phyloP scores from a whole-genome alignment of 495 filamentous ascomycete genomes.

The Penicillium roqueforti region DNA sequence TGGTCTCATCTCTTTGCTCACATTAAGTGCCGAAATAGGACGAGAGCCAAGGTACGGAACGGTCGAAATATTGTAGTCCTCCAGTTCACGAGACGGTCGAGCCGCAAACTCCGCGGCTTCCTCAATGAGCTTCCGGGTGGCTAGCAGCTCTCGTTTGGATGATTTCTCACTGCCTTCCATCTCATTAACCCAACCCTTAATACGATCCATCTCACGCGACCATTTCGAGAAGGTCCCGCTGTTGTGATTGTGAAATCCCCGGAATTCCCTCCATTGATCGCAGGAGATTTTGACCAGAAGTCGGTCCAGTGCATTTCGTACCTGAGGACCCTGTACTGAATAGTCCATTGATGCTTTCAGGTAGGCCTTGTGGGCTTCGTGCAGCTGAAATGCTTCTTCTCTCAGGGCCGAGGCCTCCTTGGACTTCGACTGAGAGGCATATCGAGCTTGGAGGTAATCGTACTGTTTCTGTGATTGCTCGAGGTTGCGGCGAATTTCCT shows the following conservation, averaged over 20 bases:
- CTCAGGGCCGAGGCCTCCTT: slow-evolving; percentile 87
- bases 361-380: slow-evolving; percentile 88
- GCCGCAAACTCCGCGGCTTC: slow-evolving; percentile 64
- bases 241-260: slow-evolving; percentile 56
- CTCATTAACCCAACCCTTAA: slow-evolving; percentile 86
- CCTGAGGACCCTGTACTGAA: slow-evolving; percentile 76
- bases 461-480: slow-evolving; percentile 80
- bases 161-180: slow-evolving; percentile 79
- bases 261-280: slow-evolving; percentile 84
- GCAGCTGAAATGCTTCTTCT: slow-evolving; percentile 94
- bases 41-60: slow-evolving; percentile 77
- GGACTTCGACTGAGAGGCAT: slow-evolving; percentile 78
- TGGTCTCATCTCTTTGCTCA: slow-evolving; percentile 36
- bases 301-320: slow-evolving; percentile 75
- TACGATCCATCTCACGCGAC: slow-evolving; percentile 77
- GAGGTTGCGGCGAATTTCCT: slow-evolving; percentile 69
- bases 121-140: slow-evolving; percentile 78
- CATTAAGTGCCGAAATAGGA: slow-evolving; percentile 54
- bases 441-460: slow-evolving; percentile 74
- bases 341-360: slow-evolving; percentile 92
- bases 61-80: slow-evolving; percentile 84
- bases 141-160: slow-evolving; percentile 73
- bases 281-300: slow-evolving; percentile 78
- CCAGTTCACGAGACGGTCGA: slow-evolving; percentile 83
- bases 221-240: slow-evolving; percentile 56